These are phyloP conservation scores for Bertia moriformis DNA, from an alignment of 2,329 filamentous ascomycete genomes.

Conservation along the genomic window DNA sequence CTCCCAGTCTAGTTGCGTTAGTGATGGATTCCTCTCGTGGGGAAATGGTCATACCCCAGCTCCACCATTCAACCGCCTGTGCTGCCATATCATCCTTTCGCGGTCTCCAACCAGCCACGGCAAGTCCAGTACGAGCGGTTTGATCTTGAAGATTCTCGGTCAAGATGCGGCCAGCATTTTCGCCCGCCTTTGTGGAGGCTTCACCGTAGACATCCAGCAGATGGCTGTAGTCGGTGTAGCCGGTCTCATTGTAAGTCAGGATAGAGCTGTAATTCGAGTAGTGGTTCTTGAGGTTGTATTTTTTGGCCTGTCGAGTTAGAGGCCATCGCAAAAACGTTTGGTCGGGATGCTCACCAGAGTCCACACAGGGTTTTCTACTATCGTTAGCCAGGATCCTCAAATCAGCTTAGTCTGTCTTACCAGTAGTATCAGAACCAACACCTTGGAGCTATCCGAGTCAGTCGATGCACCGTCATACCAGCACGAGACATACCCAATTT, in stretches of 20 bases:
- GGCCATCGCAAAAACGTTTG: slow-evolving; percentile 4
- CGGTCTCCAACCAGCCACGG: slow-evolving; percentile 47
- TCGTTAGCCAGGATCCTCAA: too few species aligned
- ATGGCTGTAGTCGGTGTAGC: slow-evolving; percentile 30
- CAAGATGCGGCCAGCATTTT: slow-evolving; percentile 41
- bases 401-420: too few species aligned
- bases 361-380: slow-evolving; percentile 47
- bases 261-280: slow-evolving; percentile 44
- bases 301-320: slow-evolving; percentile 33
- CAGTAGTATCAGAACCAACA: neutral
- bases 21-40: neutral
- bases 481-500: slow-evolving; percentile 34
- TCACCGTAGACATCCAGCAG: slow-evolving; percentile 34
- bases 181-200: slow-evolving; percentile 26
- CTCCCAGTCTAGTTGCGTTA: slow-evolving; percentile 34
- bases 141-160: slow-evolving; percentile 45
- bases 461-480: neutral
- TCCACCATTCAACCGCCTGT: slow-evolving; percentile 47
- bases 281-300: slow-evolving; percentile 37
- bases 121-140: slow-evolving; percentile 41
- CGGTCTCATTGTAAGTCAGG: slow-evolving; percentile 43
- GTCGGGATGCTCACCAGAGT: slow-evolving; percentile 19
- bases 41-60: slow-evolving; percentile 8
- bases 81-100: slow-evolving; percentile 31
- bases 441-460: neutral